Conservation (phyloP, 192 early-diverging fungal genomes). For the Diversispora eburnea region DNA sequence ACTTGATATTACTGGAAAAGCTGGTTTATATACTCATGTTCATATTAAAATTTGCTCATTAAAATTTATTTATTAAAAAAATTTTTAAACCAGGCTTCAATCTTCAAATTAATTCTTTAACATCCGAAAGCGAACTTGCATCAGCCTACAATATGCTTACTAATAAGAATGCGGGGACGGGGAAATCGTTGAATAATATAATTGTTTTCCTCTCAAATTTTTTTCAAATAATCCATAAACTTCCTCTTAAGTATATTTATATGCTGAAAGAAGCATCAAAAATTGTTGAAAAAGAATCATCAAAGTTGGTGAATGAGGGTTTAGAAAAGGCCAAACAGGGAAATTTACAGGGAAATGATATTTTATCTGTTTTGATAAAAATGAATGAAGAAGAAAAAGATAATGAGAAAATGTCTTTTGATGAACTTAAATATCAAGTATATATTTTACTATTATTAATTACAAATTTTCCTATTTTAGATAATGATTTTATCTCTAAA, state of each 20-base stretch:
- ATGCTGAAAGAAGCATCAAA: slow-evolving; percentile 19
- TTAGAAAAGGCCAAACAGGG: slow-evolving; percentile 23
- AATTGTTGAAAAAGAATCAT: slow-evolving; percentile 35
- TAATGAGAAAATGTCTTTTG: slow-evolving; percentile 36
- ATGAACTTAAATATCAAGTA: slow-evolving; percentile 44
- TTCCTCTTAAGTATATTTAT: slow-evolving; percentile 31
- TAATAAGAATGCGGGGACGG: neutral
- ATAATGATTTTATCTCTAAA: neutral
- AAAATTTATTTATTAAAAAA: neutral
- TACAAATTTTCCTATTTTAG: neutral
- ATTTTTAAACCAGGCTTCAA: slow-evolving; percentile 39
- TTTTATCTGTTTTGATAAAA: slow-evolving; percentile 44
- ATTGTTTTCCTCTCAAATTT: slow-evolving; percentile 32
- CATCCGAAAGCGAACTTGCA: slow-evolving; percentile 38
- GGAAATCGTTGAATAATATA: slow-evolving; percentile 13
- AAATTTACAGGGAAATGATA: slow-evolving; percentile 33
- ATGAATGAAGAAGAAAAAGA: slow-evolving; percentile 40
- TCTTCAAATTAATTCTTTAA: slow-evolving; percentile 43
- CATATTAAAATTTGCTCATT: neutral
- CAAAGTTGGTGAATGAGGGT: slow-evolving; percentile 38
- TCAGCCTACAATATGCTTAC: slow-evolving; percentile 36
- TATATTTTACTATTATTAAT: neutral
- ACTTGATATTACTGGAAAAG: slow-evolving; percentile 45
- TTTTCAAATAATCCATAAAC: slow-evolving; percentile 24
- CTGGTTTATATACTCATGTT: slow-evolving; percentile 24